Evolutionary conservation across 2,329 filamentous ascomycete genomes (phyloP), one percentile per base, ranked within the genome.

Genomic region (Botrytis tulipae): DNA sequence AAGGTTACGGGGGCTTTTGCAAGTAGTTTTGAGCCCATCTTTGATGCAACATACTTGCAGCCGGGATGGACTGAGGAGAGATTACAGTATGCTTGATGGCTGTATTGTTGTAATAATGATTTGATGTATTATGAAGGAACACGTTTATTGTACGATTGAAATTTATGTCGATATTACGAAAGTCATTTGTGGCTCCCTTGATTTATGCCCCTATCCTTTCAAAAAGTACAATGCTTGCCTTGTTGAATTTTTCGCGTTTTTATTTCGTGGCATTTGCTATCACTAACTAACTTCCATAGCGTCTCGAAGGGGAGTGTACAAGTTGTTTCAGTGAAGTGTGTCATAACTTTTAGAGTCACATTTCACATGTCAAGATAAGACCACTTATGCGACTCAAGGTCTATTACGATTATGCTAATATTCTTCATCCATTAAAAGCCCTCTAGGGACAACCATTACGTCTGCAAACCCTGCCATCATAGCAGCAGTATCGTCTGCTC

Each of bases 11-110:
- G 42, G 5, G 46, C 48, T 40, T 72, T 72, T 59, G 70, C 70
- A 20, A 72, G 70, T 72, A 72, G 70, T 68, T 72, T 72, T 48
- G 62, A 68, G 40, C 70, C 70, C 1, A 37, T 68, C 18, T 72
- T 72, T 29, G 70, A 72, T 72, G 70, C 70, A 22, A 51, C 35
- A 10, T 68, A 72, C 37, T 57, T 72, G 62, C 70, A 68, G 40
- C 62, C 70, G 0, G 70, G 62, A 20, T 72, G 70, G 62, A 72
- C 51, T 10, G 51, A 72, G 40, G 62, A 72, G 46, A 72, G 70
- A 60, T 35, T 72, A 44, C 37, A 35, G 51, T 72, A 67, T 67
- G 70, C 70, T 37, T 72, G 40, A 72, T 42, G 5, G 16, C 37
- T n/a, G 62, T 25, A 18, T 32, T 6, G 6, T 57, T 29, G 32